A percentile compares a stretch with the other conserved stretches of the same genome.
phyloP scores from a whole-genome alignment of 2,329 filamentous ascomycete species.

The Davidsoniella australis region DNA sequence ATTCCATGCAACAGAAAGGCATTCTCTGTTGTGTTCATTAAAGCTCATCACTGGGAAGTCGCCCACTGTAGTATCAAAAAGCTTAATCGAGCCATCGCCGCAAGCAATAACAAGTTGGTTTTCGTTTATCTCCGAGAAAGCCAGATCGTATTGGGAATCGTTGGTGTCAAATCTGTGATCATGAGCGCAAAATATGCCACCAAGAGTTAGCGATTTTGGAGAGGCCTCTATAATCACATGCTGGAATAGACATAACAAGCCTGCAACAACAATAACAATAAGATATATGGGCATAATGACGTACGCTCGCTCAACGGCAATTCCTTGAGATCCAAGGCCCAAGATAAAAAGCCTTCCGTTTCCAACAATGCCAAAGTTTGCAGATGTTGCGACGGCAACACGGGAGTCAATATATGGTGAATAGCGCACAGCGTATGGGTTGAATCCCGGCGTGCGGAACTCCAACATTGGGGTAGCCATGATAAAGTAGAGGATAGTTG shows the following conservation, averaged over 20 bases:
- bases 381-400: conserved; percentile 74
- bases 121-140: conserved; percentile 93
- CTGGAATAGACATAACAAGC: not conserved
- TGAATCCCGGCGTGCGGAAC: conserved; percentile 83
- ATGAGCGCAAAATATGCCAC: not conserved
- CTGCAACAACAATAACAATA: not conserved
- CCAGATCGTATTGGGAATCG: conserved; percentile 85
- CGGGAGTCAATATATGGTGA: conserved; percentile 95
- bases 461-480: conserved; percentile 61
- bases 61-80: conserved; percentile 70
- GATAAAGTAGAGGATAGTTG: not conserved
- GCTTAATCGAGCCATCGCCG: conserved; percentile 85
- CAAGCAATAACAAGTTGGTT: conserved; percentile 81
- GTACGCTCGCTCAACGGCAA: conserved; percentile 66
- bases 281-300: conserved; percentile 13
- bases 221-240: not conserved
- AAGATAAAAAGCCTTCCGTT: conserved; percentile 83
- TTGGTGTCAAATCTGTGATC: conserved; percentile 72
- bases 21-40: conserved; percentile 83
- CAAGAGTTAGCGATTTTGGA: not conserved
- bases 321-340: conserved; percentile 61
- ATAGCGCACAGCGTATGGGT: conserved; percentile 95
- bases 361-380: conserved; percentile 93
- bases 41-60: conserved; percentile 84
- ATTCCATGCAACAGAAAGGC: conserved; percentile 88